A percentile compares a stretch with the other conserved stretches of the same genome.
Conservation (phyloP, 306 rosid genomes). For the Dryas alaskensis region DNA sequence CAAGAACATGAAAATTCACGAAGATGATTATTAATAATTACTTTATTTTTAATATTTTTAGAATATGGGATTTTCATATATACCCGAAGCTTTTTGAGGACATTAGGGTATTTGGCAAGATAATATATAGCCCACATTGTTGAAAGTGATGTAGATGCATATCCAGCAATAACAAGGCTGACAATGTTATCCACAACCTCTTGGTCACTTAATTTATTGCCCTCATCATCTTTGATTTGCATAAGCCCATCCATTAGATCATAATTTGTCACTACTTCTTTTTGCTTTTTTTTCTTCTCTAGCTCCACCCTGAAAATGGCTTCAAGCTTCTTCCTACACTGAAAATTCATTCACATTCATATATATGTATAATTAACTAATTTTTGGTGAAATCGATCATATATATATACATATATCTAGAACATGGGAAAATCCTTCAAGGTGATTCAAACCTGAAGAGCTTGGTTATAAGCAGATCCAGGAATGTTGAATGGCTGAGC, state of each 20-base stretch:
- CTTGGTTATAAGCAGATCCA: slow-evolving; percentile 31
- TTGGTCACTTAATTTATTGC: slow-evolving; percentile 31
- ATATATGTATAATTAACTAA: too few species aligned
- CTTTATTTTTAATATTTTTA: too few species aligned
- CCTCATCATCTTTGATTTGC: slow-evolving; percentile 40
- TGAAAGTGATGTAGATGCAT: slow-evolving; percentile 28
- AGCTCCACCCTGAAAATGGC: slow-evolving; percentile 36
- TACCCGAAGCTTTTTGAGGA: slow-evolving; percentile 38
- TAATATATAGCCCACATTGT: slow-evolving; percentile 41
- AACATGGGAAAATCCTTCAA: too few species aligned
- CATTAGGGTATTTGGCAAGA: slow-evolving; percentile 39
- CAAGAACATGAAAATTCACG: not conserved
- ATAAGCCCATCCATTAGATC: slow-evolving; percentile 56
- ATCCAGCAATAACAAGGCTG: slow-evolving; percentile 35
- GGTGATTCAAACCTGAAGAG: slow-evolving; percentile 20
- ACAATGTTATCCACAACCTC: slow-evolving; percentile 48
- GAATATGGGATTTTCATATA: not conserved
- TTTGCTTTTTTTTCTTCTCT: slow-evolving; percentile 30
- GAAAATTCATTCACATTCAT: not conserved
- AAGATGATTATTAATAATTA: too few species aligned
- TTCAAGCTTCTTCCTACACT: slow-evolving; percentile 39
- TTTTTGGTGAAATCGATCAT: too few species aligned
- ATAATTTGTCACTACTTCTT: not conserved
- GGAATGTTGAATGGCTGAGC: slow-evolving; percentile 44
- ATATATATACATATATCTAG: too few species aligned